phyloP scores from a whole-genome alignment of 2,329 filamentous ascomycete species.

The Clonostachys sp. region DNA sequence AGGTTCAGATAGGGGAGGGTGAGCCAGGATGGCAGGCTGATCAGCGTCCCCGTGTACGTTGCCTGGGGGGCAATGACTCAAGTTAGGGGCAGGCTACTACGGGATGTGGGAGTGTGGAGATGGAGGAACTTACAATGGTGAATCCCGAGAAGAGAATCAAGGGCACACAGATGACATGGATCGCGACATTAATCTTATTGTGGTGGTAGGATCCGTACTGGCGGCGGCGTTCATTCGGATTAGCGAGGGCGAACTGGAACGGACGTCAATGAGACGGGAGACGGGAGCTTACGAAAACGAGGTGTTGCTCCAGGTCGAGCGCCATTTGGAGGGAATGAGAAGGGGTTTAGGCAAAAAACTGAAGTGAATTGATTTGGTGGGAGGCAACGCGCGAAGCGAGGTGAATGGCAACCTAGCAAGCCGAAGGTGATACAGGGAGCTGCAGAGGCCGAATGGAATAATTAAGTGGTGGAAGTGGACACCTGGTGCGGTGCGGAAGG shows the following conservation, averaged over 20 bases:
- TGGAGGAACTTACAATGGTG: slow-evolving; percentile 55
- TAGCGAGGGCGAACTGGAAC: neutral
- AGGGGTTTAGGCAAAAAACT: too few species aligned
- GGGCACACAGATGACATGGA: slow-evolving; percentile 78
- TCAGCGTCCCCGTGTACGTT: slow-evolving; percentile 58
- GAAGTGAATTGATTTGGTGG: too few species aligned
- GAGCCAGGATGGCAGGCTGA: slow-evolving; percentile 62
- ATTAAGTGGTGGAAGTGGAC: too few species aligned
- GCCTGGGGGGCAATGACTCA: slow-evolving; percentile 32
- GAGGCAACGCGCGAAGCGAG: too few species aligned
- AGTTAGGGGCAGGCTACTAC: neutral
- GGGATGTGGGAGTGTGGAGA: slow-evolving; percentile 1
- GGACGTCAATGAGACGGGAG: neutral
- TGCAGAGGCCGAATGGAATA: too few species aligned
- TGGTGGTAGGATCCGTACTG: slow-evolving; percentile 85
- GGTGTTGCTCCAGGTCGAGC: slow-evolving; percentile 76
- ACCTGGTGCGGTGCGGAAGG: too few species aligned
- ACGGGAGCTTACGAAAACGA: slow-evolving; percentile 65
- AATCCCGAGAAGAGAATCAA: slow-evolving; percentile 68
- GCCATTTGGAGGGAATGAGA: slow-evolving; percentile 37
- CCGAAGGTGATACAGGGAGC: too few species aligned
- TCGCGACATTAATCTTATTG: slow-evolving; percentile 70
- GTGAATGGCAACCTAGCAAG: too few species aligned
- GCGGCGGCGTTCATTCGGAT: neutral
- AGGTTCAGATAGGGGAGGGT: slow-evolving; percentile 63